Evolutionary conservation across 495 filamentous ascomycete genomes (phyloP), one percentile per base, ranked within the genome.

Genomic region (Echria macrotheca): DNA sequence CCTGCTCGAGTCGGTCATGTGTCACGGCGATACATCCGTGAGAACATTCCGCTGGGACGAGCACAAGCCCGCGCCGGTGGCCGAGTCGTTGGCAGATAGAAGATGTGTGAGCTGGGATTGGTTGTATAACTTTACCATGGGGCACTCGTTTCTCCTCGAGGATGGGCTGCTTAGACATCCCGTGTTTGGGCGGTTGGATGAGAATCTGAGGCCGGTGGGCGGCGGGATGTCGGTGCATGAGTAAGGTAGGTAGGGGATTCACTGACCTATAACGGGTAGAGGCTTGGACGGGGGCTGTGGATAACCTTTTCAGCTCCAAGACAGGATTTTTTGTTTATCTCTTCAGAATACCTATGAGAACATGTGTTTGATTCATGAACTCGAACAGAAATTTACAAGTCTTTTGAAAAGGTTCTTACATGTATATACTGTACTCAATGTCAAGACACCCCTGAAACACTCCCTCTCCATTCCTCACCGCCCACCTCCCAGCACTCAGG

Each of bases 81-180:
- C 49, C 12, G 49, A 52, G 12, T 52, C 49, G 4, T 35, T 11
- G 15, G 24, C 49, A 3, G 49, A 52, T 17, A 47, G 49, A 29
- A 52, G 46, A 19, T 52, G 49, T 15, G 49, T 52, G 17, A 29
- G 41, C 14, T 52, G 49, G 49, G 43, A 52, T 7, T 52, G 49
- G 49, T 23, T 52, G 23, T 35, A 52, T 17, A 37, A 47, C 5
- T 52, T 37, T 33, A 52, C 49, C 1, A 32, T 18, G 24, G 21
- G 46, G 7, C 41, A 22, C 11, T 52, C 49, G 11, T 52, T 52
- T 25, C 42, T 52, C 11, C 24, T 52, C 25, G 26, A 40, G 14
- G 49, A 52, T 17, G 12, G 36, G 17, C 10, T 40, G 19, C 29
- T 52, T 1, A 47, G 33, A 6, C 49, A 52, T 33, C 49, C 49